Conservation (phyloP, 2,329 filamentous ascomycete species). For the Magnaporthiopsis rhizophila region DNA sequence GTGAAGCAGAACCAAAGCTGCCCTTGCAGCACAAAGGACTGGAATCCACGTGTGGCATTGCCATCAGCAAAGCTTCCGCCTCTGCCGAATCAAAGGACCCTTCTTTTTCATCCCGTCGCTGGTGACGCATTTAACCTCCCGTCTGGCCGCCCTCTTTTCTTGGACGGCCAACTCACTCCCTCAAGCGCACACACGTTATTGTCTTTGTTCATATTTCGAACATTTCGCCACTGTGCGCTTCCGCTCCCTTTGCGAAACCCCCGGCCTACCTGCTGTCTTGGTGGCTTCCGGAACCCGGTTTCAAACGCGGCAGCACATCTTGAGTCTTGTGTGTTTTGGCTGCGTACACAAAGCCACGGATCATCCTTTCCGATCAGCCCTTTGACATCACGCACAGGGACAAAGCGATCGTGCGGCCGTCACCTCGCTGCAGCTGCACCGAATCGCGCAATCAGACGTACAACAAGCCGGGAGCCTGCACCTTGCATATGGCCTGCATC, state of each 20-base stretch:
- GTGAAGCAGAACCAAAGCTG: neutral
- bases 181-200: neutral
- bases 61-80: neutral
- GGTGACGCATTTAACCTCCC: neutral
- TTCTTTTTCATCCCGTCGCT: neutral
- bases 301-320: neutral
- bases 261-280: too few species aligned
- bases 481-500: constrained; percentile 1
- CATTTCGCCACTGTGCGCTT: neutral
- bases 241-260: too few species aligned
- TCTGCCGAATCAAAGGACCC: neutral
- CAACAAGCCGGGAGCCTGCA: constrained; percentile 1
- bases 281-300: neutral
- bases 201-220: neutral
- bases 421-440: constrained; percentile 1
- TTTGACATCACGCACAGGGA: constrained; percentile 4
- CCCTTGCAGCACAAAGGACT: neutral
- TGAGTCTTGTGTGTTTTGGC: neutral
- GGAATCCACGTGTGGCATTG: neutral
- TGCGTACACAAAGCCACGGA: neutral
- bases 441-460: neutral
- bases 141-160: neutral
- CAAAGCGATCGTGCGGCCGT: neutral
- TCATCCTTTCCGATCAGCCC: neutral
- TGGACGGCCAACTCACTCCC: neutral